A percentile compares a stretch with the other conserved stretches of the same genome.
Evolutionary conservation across 257 asterid species (phyloP).

Genomic region (Solanum piurae): DNA sequence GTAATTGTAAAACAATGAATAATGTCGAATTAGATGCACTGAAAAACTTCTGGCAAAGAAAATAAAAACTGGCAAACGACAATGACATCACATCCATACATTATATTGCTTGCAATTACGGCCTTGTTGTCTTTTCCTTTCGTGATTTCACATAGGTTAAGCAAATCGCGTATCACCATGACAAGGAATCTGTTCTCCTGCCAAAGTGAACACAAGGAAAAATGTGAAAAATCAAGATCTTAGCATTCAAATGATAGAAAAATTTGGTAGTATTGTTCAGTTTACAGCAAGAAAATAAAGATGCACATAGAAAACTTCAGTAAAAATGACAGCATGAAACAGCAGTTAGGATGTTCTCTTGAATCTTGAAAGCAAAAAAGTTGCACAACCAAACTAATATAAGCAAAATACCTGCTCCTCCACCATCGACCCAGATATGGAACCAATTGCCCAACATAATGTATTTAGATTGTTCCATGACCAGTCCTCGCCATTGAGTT

Average conservation of each 20-base stretch:
- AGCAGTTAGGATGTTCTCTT: background rate
- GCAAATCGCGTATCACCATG: constrained; percentile 97
- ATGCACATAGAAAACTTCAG: background rate
- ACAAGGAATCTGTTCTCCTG: constrained; percentile 97
- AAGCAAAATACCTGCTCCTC: constrained; percentile 74
- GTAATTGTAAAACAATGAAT: background rate
- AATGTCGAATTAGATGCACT: background rate
- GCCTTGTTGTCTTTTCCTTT: constrained; percentile 99
- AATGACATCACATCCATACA: constrained; percentile 36
- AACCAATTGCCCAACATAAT: constrained; percentile 98
- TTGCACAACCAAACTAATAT: background rate
- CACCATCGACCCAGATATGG: constrained; percentile 96
- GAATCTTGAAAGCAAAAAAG: background rate
- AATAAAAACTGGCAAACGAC: background rate
- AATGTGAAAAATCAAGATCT: background rate
- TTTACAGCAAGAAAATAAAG: background rate
- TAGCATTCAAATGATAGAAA: background rate
- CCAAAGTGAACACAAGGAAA: constrained; percentile 1
- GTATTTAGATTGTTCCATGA: constrained; percentile 98
- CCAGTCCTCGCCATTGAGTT: constrained; percentile 90
- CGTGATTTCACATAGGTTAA: constrained; percentile 93
- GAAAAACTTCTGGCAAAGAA: background rate
- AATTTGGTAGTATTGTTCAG: background rate
- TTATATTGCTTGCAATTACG: constrained; percentile 98
- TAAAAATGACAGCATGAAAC: background rate